Conservation (phyloP, 768 basidiomycete species). For the Strobilomyces echinocephalus region DNA sequence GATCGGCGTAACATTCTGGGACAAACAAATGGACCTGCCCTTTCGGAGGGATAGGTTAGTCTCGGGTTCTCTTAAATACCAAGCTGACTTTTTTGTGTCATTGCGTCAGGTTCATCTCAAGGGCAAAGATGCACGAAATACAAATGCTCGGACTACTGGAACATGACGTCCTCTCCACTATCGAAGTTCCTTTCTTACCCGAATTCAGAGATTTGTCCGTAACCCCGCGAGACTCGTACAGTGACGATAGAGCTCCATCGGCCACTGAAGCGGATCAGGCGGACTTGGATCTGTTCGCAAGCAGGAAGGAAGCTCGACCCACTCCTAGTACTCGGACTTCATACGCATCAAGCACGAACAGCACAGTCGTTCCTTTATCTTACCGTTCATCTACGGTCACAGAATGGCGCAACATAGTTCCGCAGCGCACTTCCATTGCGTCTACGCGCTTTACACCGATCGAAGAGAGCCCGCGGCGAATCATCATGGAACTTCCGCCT, state of each 20-base stretch:
- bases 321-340: conserved; percentile 34
- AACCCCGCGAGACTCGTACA: conserved; percentile 30
- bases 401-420: conserved; percentile 38
- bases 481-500: conserved; percentile 47
- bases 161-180: conserved; percentile 85
- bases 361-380: conserved; percentile 33
- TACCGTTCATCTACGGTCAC: conserved; percentile 28
- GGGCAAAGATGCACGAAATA: conserved; percentile 96
- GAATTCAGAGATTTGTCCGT: conserved; percentile 34
- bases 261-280: conserved; percentile 66
- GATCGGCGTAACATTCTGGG: conserved; percentile 80
- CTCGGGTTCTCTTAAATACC: not conserved
- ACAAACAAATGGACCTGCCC: conserved; percentile 80
- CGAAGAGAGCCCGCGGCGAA: conserved; percentile 62
- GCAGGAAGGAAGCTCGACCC: conserved; percentile 38
- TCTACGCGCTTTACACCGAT: conserved; percentile 54
- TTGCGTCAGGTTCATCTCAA: conserved; percentile 71
- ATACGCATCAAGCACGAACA: conserved; percentile 37
- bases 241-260: conserved; percentile 35
- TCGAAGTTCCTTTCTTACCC: conserved; percentile 77
- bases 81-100: not conserved
- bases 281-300: conserved; percentile 64
- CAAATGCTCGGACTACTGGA: conserved; percentile 91
- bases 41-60: conserved; percentile 70
- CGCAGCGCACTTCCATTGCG: conserved; percentile 48